Base-by-base conservation (phyloP, 2,329 filamentous ascomycete genomes). In the Microdochium nivale region DNA sequence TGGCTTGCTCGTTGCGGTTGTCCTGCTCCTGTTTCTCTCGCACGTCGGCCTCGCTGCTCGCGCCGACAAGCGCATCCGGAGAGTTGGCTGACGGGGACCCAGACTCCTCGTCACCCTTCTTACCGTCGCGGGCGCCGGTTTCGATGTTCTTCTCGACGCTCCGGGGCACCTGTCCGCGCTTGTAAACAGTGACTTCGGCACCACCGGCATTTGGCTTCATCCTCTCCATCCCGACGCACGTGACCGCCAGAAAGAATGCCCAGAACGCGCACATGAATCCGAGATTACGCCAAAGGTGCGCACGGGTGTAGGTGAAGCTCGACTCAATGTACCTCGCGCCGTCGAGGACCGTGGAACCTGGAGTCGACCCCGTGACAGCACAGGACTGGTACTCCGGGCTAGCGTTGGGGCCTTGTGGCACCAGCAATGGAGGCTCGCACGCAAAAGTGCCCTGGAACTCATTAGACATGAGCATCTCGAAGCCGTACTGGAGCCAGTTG, bases 61-160 rank as follows among this genome's bases (percentile, higher is more conserved):
- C 81, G 16, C 73, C 73, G 53, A 85, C 82, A 27, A 82, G 88
- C 83, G 9, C 88, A 83, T 68, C 75, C 89, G 86, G 55, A 86
- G 80, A 51, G 87, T 86, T 9, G 19, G 35, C 14, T n/a, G 74
- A 76, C 30, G 90, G 82, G 23, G 25, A 57, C 25, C 64, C 70
- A 2, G 66, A 58, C 47, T 75, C 73, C 56, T 86, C 83, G 27
- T 84, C 77, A 24, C 77, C 72, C 10, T 67, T 65, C 1, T 71
- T 66, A 1, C 52, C 55, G 25, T 10, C 70, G 63, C 60, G 65
- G 0, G 70, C 71, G 1, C 75, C 75, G 0, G 74, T 74, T 13
- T 82, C 74, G 52, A 87, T 79, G 0, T 76, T 74, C 47, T 79
- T 70, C 56, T 82, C 73, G 0, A 87, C 68, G 14, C 65, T 68